Percentiles rank a stretch among this genome's conserved stretches.
phyloP scores from a whole-genome alignment of 805 yeast species.

The Myxozyma nipponensis region DNA sequence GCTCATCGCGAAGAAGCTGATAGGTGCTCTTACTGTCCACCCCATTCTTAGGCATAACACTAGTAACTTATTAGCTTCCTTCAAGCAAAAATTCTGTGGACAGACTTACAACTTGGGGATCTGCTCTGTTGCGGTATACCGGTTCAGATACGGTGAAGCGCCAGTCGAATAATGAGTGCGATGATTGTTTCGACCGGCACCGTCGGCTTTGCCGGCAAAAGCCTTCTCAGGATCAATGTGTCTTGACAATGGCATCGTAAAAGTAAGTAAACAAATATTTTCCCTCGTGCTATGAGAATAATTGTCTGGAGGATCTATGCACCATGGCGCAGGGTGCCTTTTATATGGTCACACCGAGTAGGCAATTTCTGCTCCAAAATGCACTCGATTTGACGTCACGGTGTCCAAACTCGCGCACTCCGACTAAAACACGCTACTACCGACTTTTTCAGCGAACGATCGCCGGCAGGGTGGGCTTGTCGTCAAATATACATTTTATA shows the following conservation, averaged over 20 bases:
- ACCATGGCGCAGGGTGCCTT: too few relatives aligned
- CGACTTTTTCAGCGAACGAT: too few relatives aligned
- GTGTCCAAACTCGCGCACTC: too few relatives aligned
- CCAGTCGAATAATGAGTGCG: conserved; percentile 1
- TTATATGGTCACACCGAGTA: too few relatives aligned
- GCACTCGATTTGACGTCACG: too few relatives aligned
- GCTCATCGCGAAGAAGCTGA: conserved; percentile 63
- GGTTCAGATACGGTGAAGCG: conserved; percentile 26
- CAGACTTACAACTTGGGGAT: conserved; percentile 19
- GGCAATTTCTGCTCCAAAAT: background rate
- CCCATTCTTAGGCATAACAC: conserved; percentile 23
- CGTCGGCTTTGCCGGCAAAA: conserved; percentile 12
- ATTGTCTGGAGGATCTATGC: too few relatives aligned
- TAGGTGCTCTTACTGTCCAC: conserved; percentile 44
- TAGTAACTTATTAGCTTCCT: background rate
- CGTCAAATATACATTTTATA: too few relatives aligned
- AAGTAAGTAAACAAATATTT: background rate
- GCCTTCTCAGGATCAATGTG: conserved; percentile 48
- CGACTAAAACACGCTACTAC: too few relatives aligned
- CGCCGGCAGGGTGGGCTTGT: too few relatives aligned
- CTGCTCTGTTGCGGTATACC: conserved; percentile 24
- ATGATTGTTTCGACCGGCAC: background rate
- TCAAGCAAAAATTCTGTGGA: background rate
- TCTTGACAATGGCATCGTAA: conserved; percentile 12
- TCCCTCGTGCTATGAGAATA: too few relatives aligned